Conservation (phyloP, 257 asterid species). For the Eucommia ulmoides region DNA sequence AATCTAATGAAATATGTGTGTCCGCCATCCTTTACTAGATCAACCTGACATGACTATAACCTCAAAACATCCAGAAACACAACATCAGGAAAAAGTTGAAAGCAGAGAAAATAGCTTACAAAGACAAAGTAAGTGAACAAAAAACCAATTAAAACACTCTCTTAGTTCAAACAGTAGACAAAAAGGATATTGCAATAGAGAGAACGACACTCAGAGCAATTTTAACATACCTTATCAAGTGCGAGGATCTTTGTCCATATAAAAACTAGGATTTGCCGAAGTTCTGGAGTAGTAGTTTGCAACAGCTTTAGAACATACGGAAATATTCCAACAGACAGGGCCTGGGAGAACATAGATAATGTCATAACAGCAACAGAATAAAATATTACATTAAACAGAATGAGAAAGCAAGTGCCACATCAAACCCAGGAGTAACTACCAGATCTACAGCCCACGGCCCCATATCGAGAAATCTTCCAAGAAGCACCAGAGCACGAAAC, state of each 20-base stretch:
- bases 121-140: too few species aligned
- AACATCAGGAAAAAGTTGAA: neutral
- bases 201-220: neutral
- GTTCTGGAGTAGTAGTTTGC: constrained; percentile 94
- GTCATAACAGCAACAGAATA: neutral
- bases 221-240: constrained; percentile 60
- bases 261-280: constrained; percentile 92
- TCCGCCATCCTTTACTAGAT: constrained; percentile 96
- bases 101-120: too few species aligned
- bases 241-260: constrained; percentile 99
- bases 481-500: constrained; percentile 96
- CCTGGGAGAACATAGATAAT: constrained; percentile 31
- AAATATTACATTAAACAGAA: constrained; percentile 7
- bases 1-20: constrained; percentile 81
- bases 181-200: neutral
- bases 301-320: constrained; percentile 92
- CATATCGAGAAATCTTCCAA: constrained; percentile 98
- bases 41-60: constrained; percentile 92
- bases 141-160: too few species aligned
- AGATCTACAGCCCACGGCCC: constrained; percentile 99
- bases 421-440: constrained; percentile 32
- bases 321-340: constrained; percentile 96
- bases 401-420: constrained; percentile 5
- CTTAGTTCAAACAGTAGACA: neutral
- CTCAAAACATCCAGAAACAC: constrained; percentile 4